Percentiles rank a stretch among this genome's conserved stretches.
These are phyloP conservation scores for Fragaria ananassa DNA, from an alignment of 306 rosid species.

Conservation along the genomic window DNA sequence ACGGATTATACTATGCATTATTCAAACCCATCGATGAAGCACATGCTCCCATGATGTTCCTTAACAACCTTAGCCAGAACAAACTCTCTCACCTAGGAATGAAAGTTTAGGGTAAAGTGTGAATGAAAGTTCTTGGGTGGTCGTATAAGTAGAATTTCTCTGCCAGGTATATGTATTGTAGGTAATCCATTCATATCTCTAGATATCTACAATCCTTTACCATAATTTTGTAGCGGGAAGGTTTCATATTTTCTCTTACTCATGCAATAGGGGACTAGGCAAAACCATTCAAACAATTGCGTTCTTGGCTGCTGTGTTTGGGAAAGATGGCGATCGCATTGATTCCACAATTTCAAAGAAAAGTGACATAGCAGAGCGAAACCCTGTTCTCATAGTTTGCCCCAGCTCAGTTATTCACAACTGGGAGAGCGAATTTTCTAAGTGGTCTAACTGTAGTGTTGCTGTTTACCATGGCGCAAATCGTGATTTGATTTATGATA, in stretches of 20 bases:
- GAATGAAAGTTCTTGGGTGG: neutral
- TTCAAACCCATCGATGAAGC: neutral
- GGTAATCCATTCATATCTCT: neutral
- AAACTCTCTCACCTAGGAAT: neutral
- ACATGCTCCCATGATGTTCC: neutral
- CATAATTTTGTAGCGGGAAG: slow-evolving; percentile 11
- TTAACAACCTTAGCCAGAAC: neutral
- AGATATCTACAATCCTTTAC: neutral
- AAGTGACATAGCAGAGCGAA: slow-evolving; percentile 37
- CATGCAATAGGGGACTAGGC: slow-evolving; percentile 84
- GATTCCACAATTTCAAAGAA: slow-evolving; percentile 26
- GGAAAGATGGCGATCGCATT: slow-evolving; percentile 50
- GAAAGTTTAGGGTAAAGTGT: neutral
- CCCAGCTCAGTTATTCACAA: slow-evolving; percentile 87
- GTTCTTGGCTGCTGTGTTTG: slow-evolving; percentile 81
- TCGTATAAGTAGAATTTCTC: neutral
- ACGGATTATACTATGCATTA: neutral
- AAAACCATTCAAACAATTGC: slow-evolving; percentile 95
- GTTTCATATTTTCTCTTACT: slow-evolving; percentile 22
- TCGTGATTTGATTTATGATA: slow-evolving; percentile 69
- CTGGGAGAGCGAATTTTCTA: slow-evolving; percentile 90
- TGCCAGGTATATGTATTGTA: neutral
- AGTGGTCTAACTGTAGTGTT: slow-evolving; percentile 80
- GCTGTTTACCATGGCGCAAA: slow-evolving; percentile 80
- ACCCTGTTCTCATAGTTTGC: slow-evolving; percentile 72